phyloP scores from a whole-genome alignment of 23 red algal species.

The Gracilaria gracilis region DNA sequence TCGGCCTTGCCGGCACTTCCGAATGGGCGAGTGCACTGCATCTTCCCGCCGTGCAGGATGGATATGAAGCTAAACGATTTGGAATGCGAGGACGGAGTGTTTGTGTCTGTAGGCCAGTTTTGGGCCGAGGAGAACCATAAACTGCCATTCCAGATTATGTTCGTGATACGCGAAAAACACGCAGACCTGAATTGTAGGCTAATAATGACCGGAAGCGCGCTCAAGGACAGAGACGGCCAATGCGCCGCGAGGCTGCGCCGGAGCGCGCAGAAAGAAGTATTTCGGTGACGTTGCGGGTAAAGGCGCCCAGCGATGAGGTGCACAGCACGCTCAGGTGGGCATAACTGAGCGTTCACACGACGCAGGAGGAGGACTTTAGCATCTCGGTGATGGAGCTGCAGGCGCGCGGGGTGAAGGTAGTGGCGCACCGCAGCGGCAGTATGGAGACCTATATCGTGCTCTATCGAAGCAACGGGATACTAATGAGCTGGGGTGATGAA shows the following conservation, averaged over 20 bases:
- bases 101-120: constrained; percentile 95
- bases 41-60: constrained; percentile 90
- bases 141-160: constrained; percentile 79
- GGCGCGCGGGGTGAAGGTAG: constrained; percentile 76
- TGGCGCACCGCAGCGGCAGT: constrained; percentile 95
- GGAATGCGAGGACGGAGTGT: constrained; percentile 47
- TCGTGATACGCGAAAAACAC: neutral
- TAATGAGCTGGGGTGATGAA: constrained; percentile 29
- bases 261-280: constrained; percentile 14
- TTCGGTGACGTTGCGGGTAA: constrained; percentile 66
- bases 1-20: constrained; percentile 65
- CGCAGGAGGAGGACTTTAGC: constrained; percentile 96
- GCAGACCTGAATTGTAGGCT: constrained; percentile 41
- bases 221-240: constrained; percentile 57
- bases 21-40: constrained; percentile 2
- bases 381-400: constrained; percentile 93
- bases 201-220: constrained; percentile 85
- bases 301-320: constrained; percentile 71
- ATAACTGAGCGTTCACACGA: constrained; percentile 81
- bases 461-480: constrained; percentile 42
- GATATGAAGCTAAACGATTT: neutral
- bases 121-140: constrained; percentile 90
- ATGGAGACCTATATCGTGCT: constrained; percentile 84
- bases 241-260: constrained; percentile 60
- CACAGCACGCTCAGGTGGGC: constrained; percentile 23